Evolutionary conservation across 805 yeast species (phyloP), one percentile per base, ranked within the genome.

Genomic region (Priceomyces melissophilus): DNA sequence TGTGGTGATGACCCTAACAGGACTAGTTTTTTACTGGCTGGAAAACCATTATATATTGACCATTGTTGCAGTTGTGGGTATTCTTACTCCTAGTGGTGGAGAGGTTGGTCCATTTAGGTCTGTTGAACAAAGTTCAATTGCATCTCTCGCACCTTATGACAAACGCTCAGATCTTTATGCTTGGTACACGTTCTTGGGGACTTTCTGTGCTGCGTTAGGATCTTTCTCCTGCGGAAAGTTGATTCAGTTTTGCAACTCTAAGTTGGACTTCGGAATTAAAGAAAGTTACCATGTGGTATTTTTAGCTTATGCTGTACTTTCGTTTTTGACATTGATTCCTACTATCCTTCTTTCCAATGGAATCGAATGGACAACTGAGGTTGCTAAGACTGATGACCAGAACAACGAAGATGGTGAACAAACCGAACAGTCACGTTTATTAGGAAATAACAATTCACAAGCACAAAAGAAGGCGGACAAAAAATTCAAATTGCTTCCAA

Each of bases 31-130:
- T 46, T 61, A 58, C 2, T 38, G 60, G 13, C 43, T 61, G 6
- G 57, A 61, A 11, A 65, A 64, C 45, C 63, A 55, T 38, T 52
- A 50, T 30, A 12, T 69, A 1, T 52, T 78, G 36, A 57, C 69
- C 30, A 36, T 58, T 0, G 63, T 71, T 1, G 67, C 77, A 2
- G 55, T 73, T 11, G 32, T 73, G 9, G 83, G 84, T 2, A 72
- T 76, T n/a, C 61, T 78, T 16, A 75, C 81, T 2, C 80, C 81
- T 2, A 62, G 73, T n/a, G 83, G 83, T 3, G 73, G 73, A 4
- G 84, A 78, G 44, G 78, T 75, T 16, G 82, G 82, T 0, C 79
- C 82, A 1, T 78, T 77, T 55, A 60, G 81, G 43, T 71, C 80
- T 7, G 60, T 78, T n/a, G 84, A 78, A 48, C 81, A 77, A 45